Evolutionary conservation across 2,329 filamentous ascomycete genomes (phyloP).

Genomic region (Metarhizium brunneum): DNA sequence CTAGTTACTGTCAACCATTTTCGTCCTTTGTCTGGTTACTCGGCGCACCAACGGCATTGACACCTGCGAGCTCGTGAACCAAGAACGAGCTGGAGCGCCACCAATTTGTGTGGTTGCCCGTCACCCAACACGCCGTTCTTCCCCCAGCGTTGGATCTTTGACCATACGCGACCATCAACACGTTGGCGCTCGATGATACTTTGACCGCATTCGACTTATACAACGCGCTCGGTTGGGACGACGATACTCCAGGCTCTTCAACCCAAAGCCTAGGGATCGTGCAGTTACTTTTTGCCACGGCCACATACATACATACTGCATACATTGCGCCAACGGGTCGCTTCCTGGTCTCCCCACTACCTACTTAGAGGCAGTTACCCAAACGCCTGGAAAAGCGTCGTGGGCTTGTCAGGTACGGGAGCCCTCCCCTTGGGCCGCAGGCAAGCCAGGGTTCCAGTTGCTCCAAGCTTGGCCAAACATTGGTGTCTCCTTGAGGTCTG

Average conservation of each 20-base stretch:
- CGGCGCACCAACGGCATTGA: not conserved
- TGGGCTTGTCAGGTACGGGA: constrained; percentile 5
- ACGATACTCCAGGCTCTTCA: not conserved
- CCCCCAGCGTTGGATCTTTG: not conserved
- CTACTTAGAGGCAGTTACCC: not conserved
- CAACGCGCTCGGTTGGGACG: not conserved
- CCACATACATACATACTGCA: not conserved
- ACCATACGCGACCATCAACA: not conserved
- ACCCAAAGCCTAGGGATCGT: not conserved
- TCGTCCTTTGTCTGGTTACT: not conserved
- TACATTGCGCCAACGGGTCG: constrained; percentile 1
- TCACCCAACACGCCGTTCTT: not conserved
- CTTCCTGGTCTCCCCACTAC: constrained; percentile 2
- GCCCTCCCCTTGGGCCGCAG: constrained; percentile 3
- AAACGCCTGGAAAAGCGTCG: not conserved
- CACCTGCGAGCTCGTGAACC: not conserved
- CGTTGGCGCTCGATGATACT: not conserved
- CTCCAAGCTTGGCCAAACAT: not conserved
- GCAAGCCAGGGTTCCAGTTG: not conserved
- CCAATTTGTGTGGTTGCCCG: not conserved
- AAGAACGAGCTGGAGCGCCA: not conserved
- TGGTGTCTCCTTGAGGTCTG: not conserved
- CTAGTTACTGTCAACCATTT: not conserved
- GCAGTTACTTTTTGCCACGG: constrained; percentile 1
- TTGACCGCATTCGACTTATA: not conserved